Conservation (phyloP, 2,329 filamentous ascomycete genomes). For the Aspergillus puulaauensis region DNA sequence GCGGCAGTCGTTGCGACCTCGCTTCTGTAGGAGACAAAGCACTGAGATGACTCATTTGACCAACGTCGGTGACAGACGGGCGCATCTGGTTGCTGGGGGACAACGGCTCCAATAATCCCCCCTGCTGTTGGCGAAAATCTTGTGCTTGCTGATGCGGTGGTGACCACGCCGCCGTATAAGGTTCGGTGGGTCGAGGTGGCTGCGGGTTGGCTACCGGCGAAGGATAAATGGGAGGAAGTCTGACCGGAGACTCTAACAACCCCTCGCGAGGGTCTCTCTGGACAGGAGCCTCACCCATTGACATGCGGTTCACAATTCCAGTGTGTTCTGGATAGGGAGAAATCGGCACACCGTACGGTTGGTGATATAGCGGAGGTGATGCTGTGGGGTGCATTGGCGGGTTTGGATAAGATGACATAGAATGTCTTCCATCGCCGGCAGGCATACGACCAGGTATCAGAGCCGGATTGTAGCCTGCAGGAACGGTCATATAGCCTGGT, state of each 20-base stretch:
- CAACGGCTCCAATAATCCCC: conserved; percentile 25
- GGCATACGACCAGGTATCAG: conserved; percentile 21
- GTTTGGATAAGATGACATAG: conserved; percentile 26
- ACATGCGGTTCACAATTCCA: conserved; percentile 25
- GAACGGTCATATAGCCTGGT: conserved; percentile 25
- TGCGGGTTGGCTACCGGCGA: conserved; percentile 25
- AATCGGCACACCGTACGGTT: conserved; percentile 23
- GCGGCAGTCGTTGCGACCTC: conserved; percentile 17
- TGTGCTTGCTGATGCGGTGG: conserved; percentile 6
- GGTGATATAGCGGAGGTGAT: conserved; percentile 36
- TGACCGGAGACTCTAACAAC: conserved; percentile 34
- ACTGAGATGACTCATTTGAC: conserved; percentile 15
- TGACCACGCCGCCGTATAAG: background rate
- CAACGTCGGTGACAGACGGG: conserved; percentile 23
- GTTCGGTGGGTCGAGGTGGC: background rate
- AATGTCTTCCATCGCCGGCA: conserved; percentile 22
- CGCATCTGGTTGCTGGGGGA: conserved; percentile 29
- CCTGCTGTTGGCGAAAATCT: conserved; percentile 17
- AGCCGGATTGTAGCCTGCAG: conserved; percentile 27
- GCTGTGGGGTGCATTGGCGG: conserved; percentile 29
- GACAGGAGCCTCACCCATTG: conserved; percentile 24
- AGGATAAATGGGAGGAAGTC: conserved; percentile 39
- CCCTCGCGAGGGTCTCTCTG: conserved; percentile 27
- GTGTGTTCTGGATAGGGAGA: conserved; percentile 29
- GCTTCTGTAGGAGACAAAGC: conserved; percentile 20